A percentile compares a stretch with the other conserved stretches of the same genome.
Evolutionary conservation across 2,329 filamentous ascomycete genomes (phyloP).

Genomic region (Trichoderma arundinaceum): DNA sequence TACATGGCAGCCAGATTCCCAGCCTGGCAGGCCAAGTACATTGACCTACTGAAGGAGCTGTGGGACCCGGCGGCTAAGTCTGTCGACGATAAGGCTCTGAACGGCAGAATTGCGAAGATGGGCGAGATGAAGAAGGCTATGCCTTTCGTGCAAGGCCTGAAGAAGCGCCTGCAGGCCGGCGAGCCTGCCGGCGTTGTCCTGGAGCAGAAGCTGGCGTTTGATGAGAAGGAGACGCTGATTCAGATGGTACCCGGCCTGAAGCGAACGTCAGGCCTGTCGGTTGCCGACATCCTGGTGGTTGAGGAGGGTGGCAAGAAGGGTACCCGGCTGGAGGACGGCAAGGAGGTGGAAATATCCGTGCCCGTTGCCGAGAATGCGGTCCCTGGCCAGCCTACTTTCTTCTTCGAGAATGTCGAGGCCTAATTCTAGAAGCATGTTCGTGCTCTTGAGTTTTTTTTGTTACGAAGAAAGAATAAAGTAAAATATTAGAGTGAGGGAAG

Average conservation of each 20-base stretch:
- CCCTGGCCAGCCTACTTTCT: slow-evolving; percentile 81
- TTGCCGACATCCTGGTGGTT: slow-evolving; percentile 74
- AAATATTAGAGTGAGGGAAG: background rate
- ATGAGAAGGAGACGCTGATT: slow-evolving; percentile 76
- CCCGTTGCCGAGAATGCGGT: slow-evolving; percentile 73
- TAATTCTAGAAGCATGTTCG: slow-evolving; percentile 34
- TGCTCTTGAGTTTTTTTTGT: background rate
- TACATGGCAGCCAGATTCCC: slow-evolving; percentile 83
- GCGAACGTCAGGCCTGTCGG: slow-evolving; percentile 71
- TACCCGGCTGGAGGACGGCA: slow-evolving; percentile 56
- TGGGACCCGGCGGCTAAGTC: slow-evolving; percentile 67
- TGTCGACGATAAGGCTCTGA: slow-evolving; percentile 81
- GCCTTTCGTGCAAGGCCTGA: slow-evolving; percentile 90
- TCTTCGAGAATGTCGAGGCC: slow-evolving; percentile 78
- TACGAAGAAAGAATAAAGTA: slow-evolving; percentile 9
- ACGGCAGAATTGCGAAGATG: slow-evolving; percentile 78
- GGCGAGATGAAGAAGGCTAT: slow-evolving; percentile 96
- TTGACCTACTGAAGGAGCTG: slow-evolving; percentile 75
- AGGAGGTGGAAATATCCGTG: slow-evolving; percentile 62
- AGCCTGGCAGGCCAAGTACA: slow-evolving; percentile 88
- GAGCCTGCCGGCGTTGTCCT: slow-evolving; percentile 73
- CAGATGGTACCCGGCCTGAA: slow-evolving; percentile 82
- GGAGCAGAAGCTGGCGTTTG: slow-evolving; percentile 83
- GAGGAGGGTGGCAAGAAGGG: slow-evolving; percentile 73
- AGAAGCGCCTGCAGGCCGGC: slow-evolving; percentile 78